phyloP scores from a whole-genome alignment of 345 rosid genomes.

The Eucalyptus dawsonii region DNA sequence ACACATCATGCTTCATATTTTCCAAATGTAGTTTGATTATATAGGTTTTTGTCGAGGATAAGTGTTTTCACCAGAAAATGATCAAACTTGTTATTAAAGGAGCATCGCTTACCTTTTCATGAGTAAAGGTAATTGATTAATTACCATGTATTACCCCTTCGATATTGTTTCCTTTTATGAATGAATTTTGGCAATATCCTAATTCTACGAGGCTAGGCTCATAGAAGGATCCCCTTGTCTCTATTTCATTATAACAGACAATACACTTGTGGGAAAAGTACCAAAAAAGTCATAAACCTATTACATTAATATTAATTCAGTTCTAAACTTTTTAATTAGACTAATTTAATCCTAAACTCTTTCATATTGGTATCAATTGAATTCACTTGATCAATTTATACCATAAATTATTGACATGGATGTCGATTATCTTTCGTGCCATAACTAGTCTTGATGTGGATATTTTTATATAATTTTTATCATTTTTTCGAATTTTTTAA shows the following conservation, averaged over 20 bases:
- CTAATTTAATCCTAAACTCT: accelerated
- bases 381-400: accelerated
- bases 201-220: background rate
- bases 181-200: background rate
- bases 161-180: background rate
- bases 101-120: background rate
- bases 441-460: accelerated
- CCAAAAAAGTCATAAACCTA: no score
- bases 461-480: no score
- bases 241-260: background rate
- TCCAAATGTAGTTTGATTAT: background rate
- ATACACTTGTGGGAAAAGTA: background rate
- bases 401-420: no score
- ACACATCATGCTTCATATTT: background rate
- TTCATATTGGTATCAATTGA: no score
- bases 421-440: accelerated
- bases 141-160: background rate
- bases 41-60: background rate
- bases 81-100: background rate
- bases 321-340: no score
- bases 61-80: background rate
- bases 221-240: background rate
- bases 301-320: no score
- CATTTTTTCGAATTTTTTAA: accelerated
- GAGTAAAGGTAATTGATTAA: background rate